Conservation (phyloP, 805 yeast species). For the Suhomyces prunicola region DNA sequence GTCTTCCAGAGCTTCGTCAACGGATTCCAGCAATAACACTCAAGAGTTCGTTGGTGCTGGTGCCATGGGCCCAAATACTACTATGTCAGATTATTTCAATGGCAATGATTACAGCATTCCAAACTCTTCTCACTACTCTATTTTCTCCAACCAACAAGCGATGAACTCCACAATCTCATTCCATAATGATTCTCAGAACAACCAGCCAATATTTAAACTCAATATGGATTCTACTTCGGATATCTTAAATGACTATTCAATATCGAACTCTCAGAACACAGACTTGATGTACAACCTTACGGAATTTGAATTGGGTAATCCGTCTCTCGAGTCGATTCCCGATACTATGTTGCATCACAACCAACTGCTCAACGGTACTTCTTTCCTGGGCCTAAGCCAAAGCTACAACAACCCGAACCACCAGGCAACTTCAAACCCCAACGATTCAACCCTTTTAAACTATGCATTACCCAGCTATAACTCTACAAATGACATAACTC, state of each 20-base stretch:
- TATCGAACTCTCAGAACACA: conserved; percentile 4
- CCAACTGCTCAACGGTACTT: conserved; percentile 1
- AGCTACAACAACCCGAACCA: not conserved
- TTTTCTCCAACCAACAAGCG: conserved; percentile 15
- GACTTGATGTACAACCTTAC: conserved; percentile 22
- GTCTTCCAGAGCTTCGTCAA: not conserved
- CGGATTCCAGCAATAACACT: conserved; percentile 1
- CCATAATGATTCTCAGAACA: conserved; percentile 7
- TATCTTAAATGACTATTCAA: conserved; percentile 12
- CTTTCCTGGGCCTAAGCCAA: conserved; percentile 1
- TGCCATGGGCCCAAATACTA: conserved; percentile 3
- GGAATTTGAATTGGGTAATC: conserved; percentile 24
- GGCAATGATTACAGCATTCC: conserved; percentile 12
- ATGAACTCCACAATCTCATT: conserved; percentile 13
- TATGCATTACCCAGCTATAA: conserved; percentile 6
- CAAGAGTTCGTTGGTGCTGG: not conserved
- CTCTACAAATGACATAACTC: conserved; percentile 10
- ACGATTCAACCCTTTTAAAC: not conserved
- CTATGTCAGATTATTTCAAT: conserved; percentile 5
- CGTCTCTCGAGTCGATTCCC: conserved; percentile 27
- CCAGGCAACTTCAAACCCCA: not conserved
- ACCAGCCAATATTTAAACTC: conserved; percentile 6
- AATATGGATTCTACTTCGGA: conserved; percentile 16
- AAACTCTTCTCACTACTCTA: conserved; percentile 13
- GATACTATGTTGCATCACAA: conserved; percentile 15